Conservation (phyloP, 306 rosid species). For the Vigna reflexopilosa region DNA sequence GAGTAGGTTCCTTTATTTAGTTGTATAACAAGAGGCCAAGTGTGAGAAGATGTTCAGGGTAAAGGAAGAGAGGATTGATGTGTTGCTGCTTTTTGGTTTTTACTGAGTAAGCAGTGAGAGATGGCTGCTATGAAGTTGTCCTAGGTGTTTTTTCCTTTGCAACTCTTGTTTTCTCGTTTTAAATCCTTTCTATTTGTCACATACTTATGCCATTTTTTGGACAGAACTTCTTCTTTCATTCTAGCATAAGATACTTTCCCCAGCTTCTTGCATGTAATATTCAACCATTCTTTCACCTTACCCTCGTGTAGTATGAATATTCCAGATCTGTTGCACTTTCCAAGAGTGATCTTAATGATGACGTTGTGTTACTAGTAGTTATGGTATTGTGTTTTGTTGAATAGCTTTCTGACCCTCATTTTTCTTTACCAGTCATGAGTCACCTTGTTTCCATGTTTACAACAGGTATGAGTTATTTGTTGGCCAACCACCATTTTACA, state of each 20-base stretch:
- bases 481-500: conserved; percentile 99
- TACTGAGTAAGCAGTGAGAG: background rate
- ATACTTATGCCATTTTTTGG: conserved; percentile 15
- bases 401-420: conserved; percentile 21
- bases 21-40: background rate
- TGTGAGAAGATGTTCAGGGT: background rate
- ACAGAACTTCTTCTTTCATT: conserved; percentile 11
- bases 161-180: conserved; percentile 4
- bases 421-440: conserved; percentile 28
- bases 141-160: background rate
- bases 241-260: conserved; percentile 23
- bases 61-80: conserved; percentile 18
- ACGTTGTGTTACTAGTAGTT: conserved; percentile 32
- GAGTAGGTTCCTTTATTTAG: background rate
- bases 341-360: conserved; percentile 33
- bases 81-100: background rate
- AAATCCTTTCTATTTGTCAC: conserved; percentile 12
- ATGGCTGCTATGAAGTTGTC: conserved; percentile 21
- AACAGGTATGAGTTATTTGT: conserved; percentile 97
- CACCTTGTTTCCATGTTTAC: conserved; percentile 38
- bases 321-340: conserved; percentile 26
- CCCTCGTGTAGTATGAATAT: background rate
- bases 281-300: conserved; percentile 24
- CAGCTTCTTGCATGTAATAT: conserved; percentile 37
- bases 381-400: conserved; percentile 27